Base-by-base conservation (phyloP, 768 basidiomycete species). In the Lentinula sp. region DNA sequence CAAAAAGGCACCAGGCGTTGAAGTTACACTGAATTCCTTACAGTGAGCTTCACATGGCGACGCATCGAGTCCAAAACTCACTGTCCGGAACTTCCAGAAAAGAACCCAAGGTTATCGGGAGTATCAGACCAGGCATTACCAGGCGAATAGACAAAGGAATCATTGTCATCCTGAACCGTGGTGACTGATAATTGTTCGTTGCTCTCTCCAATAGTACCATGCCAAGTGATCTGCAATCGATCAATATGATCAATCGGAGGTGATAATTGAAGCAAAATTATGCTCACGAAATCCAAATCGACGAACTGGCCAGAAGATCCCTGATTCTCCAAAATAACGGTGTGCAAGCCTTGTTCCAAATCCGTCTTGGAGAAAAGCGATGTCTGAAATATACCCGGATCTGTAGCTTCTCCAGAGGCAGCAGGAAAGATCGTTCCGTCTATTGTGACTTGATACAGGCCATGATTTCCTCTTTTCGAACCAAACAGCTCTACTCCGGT, bases 401-500 rank as follows among this genome's bases (percentile, higher is more conserved):
- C 66, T 28, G 43, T 21, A 8, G 65, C 55, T 8, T 61, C 45
- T 10, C 79, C 80, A 59, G 72, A 72, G 18, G 62, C 56, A 31
- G 62, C 52, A 13, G 70, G 59, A 49, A 68, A 76, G 34, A 60
- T 62, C 9, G 52, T 64, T 32, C 70, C 60, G 67, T 85, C 82
- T 1, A 84, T 66, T 34, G 69, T 67, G 45, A 84, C 73, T 35
- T 70, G 70, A 64, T 75, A 85, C 10, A 57, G 64, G 0, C 83
- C 81, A 64, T 83, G 80, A 57, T 81, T 80, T 5, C 59, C 43
- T 23, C 82, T 74, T 57, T 80, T 79, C 2, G 81, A 76, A 7
- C 84, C 84, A 60, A 75, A 84, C 9, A 84, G 66, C 70, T 76
- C 75, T 18, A 84, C 66, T 5, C 72, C 75, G 10, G 76, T 81